Base-by-base conservation (phyloP, 371 early-diverging fungal genomes). In the Mucor circinelloides region DNA sequence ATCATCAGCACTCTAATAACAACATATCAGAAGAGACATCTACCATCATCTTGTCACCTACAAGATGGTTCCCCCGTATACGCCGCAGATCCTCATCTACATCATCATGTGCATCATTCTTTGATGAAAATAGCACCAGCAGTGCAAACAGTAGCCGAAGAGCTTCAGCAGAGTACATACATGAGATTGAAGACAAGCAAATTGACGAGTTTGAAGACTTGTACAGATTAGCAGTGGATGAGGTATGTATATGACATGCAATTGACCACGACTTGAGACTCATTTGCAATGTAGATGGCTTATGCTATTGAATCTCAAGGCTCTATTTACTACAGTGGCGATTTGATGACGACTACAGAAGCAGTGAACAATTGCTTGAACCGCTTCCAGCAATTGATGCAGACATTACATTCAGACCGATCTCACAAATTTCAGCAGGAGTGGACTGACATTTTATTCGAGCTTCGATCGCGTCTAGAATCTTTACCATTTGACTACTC, bases 281-380 rank as follows among this genome's bases (percentile, higher is more conserved):
- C 2, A 60, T 27, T 27, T 6, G 10, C 17, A 15, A 25, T 40
- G 17, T 13, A 64, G 65, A 58, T 64, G 44, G 70, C 68, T 13
- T 76, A 67, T 60, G 76, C 76, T 9, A 63, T 59, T 21, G 76
- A 76, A 50, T 76, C 76, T 13, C 70, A 70, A 54, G 72, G 73
- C 58, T 76, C 76, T 5, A 72, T 69, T 28, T 76, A 76, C 50
- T 76, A 76, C 15, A 62, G 64, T 27, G 72, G 70, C 1, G 76
- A 76, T 61, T 42, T 61, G n/a, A 19, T 57, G 1, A 63, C 70
- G 27, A 68, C 76, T 3, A 59, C 70, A 32, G 61, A 61, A 32
- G 73, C 72, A n/a, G 44, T 74, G 0, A 60, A 72, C 31, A 32
- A 27, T 12, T 79, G 76, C 34, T 30, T 75, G 19, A 61, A 68